Conservation (phyloP, 2,329 filamentous ascomycete genomes). For the Microascus cirrosus region DNA sequence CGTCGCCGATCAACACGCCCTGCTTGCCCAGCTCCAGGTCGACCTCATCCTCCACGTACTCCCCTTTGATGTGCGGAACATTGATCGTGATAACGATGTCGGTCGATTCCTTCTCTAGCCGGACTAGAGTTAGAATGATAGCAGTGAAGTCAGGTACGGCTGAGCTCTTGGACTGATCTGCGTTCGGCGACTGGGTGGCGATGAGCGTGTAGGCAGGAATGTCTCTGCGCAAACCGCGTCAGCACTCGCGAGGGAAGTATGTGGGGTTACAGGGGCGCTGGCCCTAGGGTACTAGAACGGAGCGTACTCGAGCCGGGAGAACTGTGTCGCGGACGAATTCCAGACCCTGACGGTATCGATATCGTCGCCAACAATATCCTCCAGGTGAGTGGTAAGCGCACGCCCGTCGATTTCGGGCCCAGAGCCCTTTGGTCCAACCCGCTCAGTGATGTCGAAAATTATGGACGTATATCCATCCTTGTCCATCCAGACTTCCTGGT, state of each 20-base stretch:
- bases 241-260: not conserved
- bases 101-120: slow-evolving; percentile 63
- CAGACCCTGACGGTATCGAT: slow-evolving; percentile 54
- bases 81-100: slow-evolving; percentile 83
- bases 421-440: slow-evolving; percentile 47
- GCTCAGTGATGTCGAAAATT: slow-evolving; percentile 84
- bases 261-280: not conserved
- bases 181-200: slow-evolving; percentile 45
- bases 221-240: slow-evolving; percentile 17
- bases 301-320: slow-evolving; percentile 41
- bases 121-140: slow-evolving; percentile 65
- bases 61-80: slow-evolving; percentile 68
- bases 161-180: not conserved
- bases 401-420: slow-evolving; percentile 54
- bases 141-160: slow-evolving; percentile 46
- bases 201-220: slow-evolving; percentile 59
- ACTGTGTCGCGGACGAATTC: slow-evolving; percentile 50
- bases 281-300: not conserved
- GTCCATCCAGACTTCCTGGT: slow-evolving; percentile 90
- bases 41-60: slow-evolving; percentile 63
- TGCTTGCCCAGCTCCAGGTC: slow-evolving; percentile 54
- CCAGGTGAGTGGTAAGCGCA: slow-evolving; percentile 57
- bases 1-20: slow-evolving; percentile 57
- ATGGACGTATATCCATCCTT: slow-evolving; percentile 73
- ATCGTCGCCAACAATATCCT: slow-evolving; percentile 57